Evolutionary conservation across 805 yeast genomes (phyloP).

Genomic region (Candida glaebosa): DNA sequence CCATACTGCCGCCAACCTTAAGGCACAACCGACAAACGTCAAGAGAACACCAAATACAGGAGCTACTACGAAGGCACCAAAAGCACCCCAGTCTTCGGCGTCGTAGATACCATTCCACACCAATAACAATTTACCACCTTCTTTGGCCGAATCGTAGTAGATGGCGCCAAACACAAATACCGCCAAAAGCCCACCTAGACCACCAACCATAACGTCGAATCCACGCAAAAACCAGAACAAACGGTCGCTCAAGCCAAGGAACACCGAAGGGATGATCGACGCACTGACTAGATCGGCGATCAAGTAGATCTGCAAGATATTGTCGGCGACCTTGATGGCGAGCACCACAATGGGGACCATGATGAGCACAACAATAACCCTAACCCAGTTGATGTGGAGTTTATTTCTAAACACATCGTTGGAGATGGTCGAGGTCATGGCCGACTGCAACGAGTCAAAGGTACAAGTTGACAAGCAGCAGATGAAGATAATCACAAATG

Average conservation of each 20-base stretch:
- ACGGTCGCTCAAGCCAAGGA: conserved; percentile 67
- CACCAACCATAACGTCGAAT: conserved; percentile 78
- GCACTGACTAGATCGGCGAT: conserved; percentile 90
- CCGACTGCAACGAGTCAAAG: conserved; percentile 84
- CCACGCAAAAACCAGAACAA: conserved; percentile 69
- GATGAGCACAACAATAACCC: conserved; percentile 66
- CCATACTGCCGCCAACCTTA: conserved; percentile 40
- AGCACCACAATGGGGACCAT: conserved; percentile 88
- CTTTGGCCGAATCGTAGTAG: conserved; percentile 67
- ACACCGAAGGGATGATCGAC: conserved; percentile 77
- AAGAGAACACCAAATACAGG: conserved; percentile 75
- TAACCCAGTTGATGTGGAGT: conserved; percentile 59
- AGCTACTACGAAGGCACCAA: conserved; percentile 91
- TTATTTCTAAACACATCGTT: conserved; percentile 87
- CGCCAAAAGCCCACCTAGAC: conserved; percentile 74
- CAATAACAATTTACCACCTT: conserved; percentile 73
- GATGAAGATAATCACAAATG: conserved; percentile 73
- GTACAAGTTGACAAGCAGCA: conserved; percentile 81
- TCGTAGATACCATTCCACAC: conserved; percentile 78
- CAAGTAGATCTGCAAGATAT: conserved; percentile 80
- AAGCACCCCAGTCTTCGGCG: conserved; percentile 84
- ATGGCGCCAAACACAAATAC: conserved; percentile 83
- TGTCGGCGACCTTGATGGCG: conserved; percentile 76
- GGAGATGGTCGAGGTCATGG: conserved; percentile 82
- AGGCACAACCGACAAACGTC: conserved; percentile 48